Evolutionary conservation across 2,329 filamentous ascomycete species (phyloP), one percentile per base, ranked within the genome.

Genomic region (Fusarium compactum): DNA sequence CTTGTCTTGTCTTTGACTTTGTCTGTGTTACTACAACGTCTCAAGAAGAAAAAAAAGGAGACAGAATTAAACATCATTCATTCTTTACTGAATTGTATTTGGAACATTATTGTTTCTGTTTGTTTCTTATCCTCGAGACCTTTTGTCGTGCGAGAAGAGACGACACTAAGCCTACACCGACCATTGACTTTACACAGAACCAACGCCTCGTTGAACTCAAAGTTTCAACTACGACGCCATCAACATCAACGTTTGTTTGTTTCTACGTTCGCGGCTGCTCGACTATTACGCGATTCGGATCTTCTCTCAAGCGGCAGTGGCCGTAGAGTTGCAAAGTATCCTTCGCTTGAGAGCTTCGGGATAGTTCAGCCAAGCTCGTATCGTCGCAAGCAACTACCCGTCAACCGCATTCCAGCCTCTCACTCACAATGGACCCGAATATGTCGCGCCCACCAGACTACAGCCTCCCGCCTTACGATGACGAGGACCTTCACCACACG

Each of bases 371-470:
- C 50, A 43, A 27, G 24, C 51, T 65, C 55, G 54, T 61, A 45
- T 62, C 64, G 52, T 72, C 65, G 59, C 69, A 69, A 51, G 59
- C 69, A 67, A 51, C 65, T 69, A 65, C 59, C 66, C 58, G 65
- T 43, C 34, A 48, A 52, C 66, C 59, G 59, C 78, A 80, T 79
- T 79, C 77, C 77, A 76, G 62, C 65, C 40, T 64, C 62, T 48
- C 54, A 24, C 40, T 44, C 62, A 40, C 53, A 52, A 88, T 88
- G 86, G 84, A 86, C 73, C 82, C 84, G 75, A 84, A 81, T 73
- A 84, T 82, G 72, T 82, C 83, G 34, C 81, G 84, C 69, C 86
- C 86, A 64, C 87, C 88, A 32, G 86, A 88, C 69, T 91, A 90
- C 74, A 82, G 82, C 68, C 82, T 88, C 56, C 86, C 86, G 22